phyloP scores from a whole-genome alignment of 768 basidiomycete genomes.

The Lentinula sp. region DNA sequence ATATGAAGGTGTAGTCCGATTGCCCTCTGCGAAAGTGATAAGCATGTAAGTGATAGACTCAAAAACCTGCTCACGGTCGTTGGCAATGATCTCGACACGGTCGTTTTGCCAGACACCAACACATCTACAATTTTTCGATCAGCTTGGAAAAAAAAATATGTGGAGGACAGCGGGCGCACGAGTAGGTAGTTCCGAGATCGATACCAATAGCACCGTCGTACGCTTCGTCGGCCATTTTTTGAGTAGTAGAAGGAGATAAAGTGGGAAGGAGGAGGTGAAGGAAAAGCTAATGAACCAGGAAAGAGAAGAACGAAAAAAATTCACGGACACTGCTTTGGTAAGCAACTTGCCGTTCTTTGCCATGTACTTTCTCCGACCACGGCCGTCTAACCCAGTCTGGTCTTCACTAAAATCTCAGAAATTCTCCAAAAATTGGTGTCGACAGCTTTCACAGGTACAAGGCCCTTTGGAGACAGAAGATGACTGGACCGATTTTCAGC shows the following conservation, averaged over 20 bases:
- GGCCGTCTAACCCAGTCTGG: background rate
- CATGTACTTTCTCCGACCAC: conserved; percentile 1
- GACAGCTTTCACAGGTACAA: conserved; percentile 9
- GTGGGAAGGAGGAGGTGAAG: conserved; percentile 25
- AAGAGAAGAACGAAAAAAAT: conserved; percentile 28
- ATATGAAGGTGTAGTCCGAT: conserved; percentile 98
- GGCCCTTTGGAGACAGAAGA: conserved; percentile 36
- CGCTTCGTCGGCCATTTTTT: conserved; percentile 74
- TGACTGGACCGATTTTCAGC: conserved; percentile 64
- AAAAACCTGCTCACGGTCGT: conserved; percentile 65
- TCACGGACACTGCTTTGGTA: conserved; percentile 41
- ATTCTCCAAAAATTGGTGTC: conserved; percentile 11
- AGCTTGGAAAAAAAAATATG: conserved; percentile 15
- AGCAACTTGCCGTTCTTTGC: conserved; percentile 29
- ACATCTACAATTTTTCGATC: conserved; percentile 48
- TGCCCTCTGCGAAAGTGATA: conserved; percentile 63
- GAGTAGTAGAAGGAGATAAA: conserved; percentile 21
- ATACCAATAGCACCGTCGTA: conserved; percentile 98
- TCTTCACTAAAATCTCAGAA: background rate
- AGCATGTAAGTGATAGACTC: conserved; percentile 4
- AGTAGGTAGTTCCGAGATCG: conserved; percentile 97
- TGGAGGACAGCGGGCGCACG: conserved; percentile 40
- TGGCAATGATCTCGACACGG: conserved; percentile 98
- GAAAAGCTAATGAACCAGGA: conserved; percentile 9
- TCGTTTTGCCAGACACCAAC: conserved; percentile 99